Base-by-base conservation (phyloP, 2,329 filamentous ascomycete genomes). In the Ceratocystis papillata region DNA sequence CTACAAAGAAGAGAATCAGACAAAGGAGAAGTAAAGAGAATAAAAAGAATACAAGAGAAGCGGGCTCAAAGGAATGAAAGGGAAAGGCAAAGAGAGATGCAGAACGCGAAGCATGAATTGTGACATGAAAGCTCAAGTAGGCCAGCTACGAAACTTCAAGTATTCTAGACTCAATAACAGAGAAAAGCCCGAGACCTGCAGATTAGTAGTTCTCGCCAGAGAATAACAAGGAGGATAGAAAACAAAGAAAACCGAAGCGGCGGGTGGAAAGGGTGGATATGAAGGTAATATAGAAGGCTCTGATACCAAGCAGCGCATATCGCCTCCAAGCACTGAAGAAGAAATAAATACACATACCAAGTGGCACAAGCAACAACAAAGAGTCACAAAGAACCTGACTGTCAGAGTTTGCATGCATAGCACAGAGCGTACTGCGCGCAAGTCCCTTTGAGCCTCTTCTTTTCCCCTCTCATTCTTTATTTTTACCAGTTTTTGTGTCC, bases 1-100 rank as follows among this genome's bases (percentile, higher is more conserved):
- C 22, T 57, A 57, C 22, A 57, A 53, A 64, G 45, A 60, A 45
- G 20, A 44, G 53, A 57, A 15, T 5, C n/a, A 33, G 30, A 44
- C 22, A 65, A 53, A 37, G 57, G 45, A 64, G 61, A 55, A 61
- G 30, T 20, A 55, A 55, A 48, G 48, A 64, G 50, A 67, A 33
- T 6, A 28, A 53, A 22, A 61, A 44, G 1, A 44, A 62, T 3
- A 28, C 20, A 33, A 30, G 46, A 37, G 33, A 37, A 37, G 8
- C 33, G 33, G 33, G 33, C 33, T 10, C 25, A 53, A 25, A 28
- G 7, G 25, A 25, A 57, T 10, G 61, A 64, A 62, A 46, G 41
- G 28, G 15, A 41, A 61, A 20, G 45, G n/a, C 15, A 28, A 53
- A 53, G 48, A 25, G 53, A 37, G 8, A 37, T 37, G 33, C 33